Conservation (phyloP, 2,329 filamentous ascomycete species). For the Fusarium pseudonygamai region DNA sequence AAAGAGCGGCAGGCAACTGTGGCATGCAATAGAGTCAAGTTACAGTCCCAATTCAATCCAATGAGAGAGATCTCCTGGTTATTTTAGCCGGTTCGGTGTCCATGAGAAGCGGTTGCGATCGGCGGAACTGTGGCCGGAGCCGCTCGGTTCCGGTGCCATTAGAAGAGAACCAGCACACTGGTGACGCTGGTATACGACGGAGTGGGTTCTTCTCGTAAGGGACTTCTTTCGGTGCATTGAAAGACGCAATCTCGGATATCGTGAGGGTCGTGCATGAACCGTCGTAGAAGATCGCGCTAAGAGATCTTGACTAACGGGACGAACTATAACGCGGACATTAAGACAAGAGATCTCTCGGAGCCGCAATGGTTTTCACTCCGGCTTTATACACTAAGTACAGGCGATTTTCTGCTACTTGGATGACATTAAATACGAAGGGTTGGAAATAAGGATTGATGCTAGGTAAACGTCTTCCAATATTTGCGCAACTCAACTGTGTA, state of each 20-base stretch:
- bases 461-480: accelerated
- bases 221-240: neutral
- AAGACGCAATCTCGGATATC: neutral
- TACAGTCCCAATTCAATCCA: neutral
- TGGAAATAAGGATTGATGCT: neutral
- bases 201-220: neutral
- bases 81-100: too few species aligned
- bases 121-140: neutral
- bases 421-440: accelerated
- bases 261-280: neutral
- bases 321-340: neutral
- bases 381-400: too few species aligned
- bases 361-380: neutral
- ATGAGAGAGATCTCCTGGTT: accelerated
- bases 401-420: neutral
- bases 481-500: neutral
- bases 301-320: neutral
- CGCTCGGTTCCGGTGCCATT: neutral
- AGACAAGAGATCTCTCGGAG: neutral
- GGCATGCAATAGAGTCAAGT: too few species aligned
- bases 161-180: neutral
- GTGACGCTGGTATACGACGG: neutral
- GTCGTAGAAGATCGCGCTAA: neutral
- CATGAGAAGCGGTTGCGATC: neutral
- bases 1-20: too few species aligned